A percentile compares a stretch with the other conserved stretches of the same genome.
These are phyloP conservation scores for Nephelium lappaceum DNA, from an alignment of 345 rosid genomes.

Conservation along the genomic window DNA sequence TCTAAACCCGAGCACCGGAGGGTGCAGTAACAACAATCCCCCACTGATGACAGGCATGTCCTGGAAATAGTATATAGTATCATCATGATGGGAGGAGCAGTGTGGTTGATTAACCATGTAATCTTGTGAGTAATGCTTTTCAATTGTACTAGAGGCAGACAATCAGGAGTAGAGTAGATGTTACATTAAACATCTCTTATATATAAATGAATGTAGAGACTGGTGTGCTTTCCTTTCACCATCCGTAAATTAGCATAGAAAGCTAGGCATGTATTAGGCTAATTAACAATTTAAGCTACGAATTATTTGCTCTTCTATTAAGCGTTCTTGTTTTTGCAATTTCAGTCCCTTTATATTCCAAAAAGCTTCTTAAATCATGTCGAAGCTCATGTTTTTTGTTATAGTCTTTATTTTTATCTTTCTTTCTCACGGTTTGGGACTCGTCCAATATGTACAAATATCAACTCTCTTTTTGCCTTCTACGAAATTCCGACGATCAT, in stretches of 20 bases:
- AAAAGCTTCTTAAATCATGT: not conserved
- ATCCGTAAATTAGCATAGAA: not conserved
- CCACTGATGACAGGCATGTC: slow-evolving; percentile 36
- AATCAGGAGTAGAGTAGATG: slow-evolving; percentile 1
- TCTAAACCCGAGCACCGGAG: slow-evolving; percentile 46
- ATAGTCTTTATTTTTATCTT: no score
- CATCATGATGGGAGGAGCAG: not conserved
- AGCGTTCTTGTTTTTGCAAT: not conserved
- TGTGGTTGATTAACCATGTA: not conserved
- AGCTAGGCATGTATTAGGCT: not conserved
- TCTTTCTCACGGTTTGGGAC: no score
- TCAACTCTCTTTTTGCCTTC: no score
- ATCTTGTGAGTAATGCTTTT: slow-evolving; percentile 8
- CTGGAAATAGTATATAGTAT: slow-evolving; percentile 37
- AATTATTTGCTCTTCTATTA: not conserved
- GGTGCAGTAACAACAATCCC: slow-evolving; percentile 39
- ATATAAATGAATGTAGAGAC: not conserved
- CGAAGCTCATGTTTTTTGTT: no score
- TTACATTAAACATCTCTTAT: not conserved
- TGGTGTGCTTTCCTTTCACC: not conserved
- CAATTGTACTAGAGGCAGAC: not conserved
- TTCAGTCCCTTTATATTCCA: no score
- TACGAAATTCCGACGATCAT: no score
- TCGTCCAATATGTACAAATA: no score
- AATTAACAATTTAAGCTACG: not conserved